Percentiles rank a stretch among this genome's conserved stretches.
Conservation (phyloP, 371 early-diverging fungal genomes). For the Apophysomyces variabilis region DNA sequence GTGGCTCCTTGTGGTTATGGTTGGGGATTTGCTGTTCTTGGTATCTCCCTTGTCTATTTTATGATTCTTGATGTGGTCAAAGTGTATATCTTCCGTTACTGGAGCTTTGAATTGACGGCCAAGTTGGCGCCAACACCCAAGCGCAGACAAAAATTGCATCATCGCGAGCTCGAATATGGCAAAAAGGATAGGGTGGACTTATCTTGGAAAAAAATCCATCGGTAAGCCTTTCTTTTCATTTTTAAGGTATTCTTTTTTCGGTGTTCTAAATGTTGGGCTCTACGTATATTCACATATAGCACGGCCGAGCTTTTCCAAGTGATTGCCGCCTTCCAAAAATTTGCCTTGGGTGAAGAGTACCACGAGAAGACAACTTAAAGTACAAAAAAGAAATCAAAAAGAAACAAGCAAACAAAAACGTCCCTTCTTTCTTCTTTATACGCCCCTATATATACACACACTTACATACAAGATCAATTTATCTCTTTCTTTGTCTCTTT, state of each 20-base stretch:
- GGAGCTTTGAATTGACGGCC: constrained; percentile 71
- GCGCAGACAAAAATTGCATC: constrained; percentile 60
- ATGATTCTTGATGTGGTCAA: constrained; percentile 87
- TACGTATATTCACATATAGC: not conserved
- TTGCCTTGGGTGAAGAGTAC: constrained; percentile 2
- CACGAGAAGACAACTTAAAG: constrained; percentile 1
- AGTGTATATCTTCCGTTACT: constrained; percentile 76
- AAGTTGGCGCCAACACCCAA: constrained; percentile 67
- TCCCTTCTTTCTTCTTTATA: too few relatives aligned
- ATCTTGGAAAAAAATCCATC: constrained; percentile 28
- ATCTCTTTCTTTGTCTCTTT: too few relatives aligned
- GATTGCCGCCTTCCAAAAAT: constrained; percentile 7
- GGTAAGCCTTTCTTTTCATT: constrained; percentile 19
- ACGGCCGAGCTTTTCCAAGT: constrained; percentile 16
- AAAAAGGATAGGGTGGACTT: constrained; percentile 39
- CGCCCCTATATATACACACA: too few relatives aligned
- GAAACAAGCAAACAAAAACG: too few relatives aligned
- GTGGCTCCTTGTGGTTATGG: constrained; percentile 58
- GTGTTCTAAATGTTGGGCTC: not conserved
- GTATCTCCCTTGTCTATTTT: constrained; percentile 70
- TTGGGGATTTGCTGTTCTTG: constrained; percentile 69
- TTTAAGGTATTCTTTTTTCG: not conserved
- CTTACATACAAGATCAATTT: too few relatives aligned
- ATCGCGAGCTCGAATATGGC: constrained; percentile 40
- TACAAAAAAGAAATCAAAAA: not conserved